Base-by-base conservation (phyloP, 306 rosid species). In the Pyrus bretschneideri region DNA sequence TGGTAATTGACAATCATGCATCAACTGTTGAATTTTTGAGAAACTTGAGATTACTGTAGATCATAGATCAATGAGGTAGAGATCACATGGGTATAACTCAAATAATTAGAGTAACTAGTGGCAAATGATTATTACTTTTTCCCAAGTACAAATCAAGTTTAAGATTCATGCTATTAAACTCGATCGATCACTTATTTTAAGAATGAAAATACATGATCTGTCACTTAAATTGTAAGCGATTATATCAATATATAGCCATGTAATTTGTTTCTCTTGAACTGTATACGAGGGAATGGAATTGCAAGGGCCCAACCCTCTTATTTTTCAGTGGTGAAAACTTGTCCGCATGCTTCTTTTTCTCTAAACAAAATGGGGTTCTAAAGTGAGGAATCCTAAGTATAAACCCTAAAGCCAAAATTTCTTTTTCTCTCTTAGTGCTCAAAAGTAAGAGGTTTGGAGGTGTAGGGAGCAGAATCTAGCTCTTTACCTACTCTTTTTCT, bases 301-400 rank as follows among this genome's bases (percentile, higher is more conserved):
- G 63, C 63, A 29, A 6, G 38, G 27, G 18, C 74, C 59, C 67
- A 38, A 40, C 17, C 22, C 62, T 63, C 33, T 71, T 71, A 64
- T 78, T 45, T 46, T 46, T 27, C 68, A 13, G 42, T 45, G 74
- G 23, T 11, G 76, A 74, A 76, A 69, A 27, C 31, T 60, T 77
- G n/a, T 49, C 54, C 52, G 49, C 66, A 71, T 74, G 33, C 83
- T 78, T 83, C 77, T 69, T 58, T 70, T 83, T 29, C 60, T 66
- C 76, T 71, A 76, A 76, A 76, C 80, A 84, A 80, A 83, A 69
- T 77, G 79, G 72, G 78, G 51, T 73, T 81, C 76, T 84, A 83
- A 93, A 89, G 96, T 60, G 74, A 85, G 91, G 96, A 88, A 90
- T 89, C 96, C 96, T 63, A 91, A 86, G 97, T 83, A 65, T 74